A percentile compares a stretch with the other conserved stretches of the same genome.
Evolutionary conservation across 2,329 filamentous ascomycete genomes (phyloP).

Genomic region (Lecanicillium sp.): DNA sequence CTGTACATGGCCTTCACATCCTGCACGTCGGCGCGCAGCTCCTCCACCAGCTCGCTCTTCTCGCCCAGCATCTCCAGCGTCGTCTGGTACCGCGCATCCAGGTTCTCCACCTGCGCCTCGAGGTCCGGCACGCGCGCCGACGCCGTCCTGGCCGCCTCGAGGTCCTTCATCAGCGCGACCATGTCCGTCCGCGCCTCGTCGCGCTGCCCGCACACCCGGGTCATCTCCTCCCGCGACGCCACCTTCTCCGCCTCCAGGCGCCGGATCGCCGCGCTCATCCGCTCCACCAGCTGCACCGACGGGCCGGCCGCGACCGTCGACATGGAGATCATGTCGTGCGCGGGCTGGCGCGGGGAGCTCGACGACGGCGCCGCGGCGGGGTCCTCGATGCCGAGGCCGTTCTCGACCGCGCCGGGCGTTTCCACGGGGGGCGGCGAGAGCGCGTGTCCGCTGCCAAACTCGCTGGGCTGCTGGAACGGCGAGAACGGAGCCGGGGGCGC

Average conservation of each 20-base stretch:
- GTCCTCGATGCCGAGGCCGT: conserved; percentile 47
- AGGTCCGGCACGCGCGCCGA: conserved; percentile 57
- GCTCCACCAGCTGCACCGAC: conserved; percentile 89
- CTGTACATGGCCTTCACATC: conserved; percentile 97
- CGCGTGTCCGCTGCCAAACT: conserved; percentile 15
- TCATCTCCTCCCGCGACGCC: conserved; percentile 78
- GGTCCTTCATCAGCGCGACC: conserved; percentile 81
- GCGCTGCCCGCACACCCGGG: conserved; percentile 72
- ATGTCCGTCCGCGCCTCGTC: conserved; percentile 91
- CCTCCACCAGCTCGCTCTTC: conserved; percentile 92
- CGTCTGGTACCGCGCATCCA: conserved; percentile 78
- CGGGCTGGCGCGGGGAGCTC: conserved; percentile 52
- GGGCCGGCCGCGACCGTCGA: conserved; percentile 88
- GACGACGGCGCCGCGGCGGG: conserved; percentile 39
- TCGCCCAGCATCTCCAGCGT: conserved; percentile 93
- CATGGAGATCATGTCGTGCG: conserved; percentile 80
- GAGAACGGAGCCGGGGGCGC: conserved; percentile 38
- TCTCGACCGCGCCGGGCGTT: conserved; percentile 37
- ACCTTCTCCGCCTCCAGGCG: conserved; percentile 89
- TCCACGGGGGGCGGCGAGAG: conserved; percentile 21
- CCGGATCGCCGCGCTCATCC: conserved; percentile 90
- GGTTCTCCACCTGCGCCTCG: conserved; percentile 59
- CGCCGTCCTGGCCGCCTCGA: conserved; percentile 61
- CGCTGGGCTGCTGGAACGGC: conserved; percentile 37
- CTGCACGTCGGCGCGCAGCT: conserved; percentile 78